Evolutionary conservation across 1,284 basidiomycete species (phyloP).

Genomic region (Exobasidium rhododendri): DNA sequence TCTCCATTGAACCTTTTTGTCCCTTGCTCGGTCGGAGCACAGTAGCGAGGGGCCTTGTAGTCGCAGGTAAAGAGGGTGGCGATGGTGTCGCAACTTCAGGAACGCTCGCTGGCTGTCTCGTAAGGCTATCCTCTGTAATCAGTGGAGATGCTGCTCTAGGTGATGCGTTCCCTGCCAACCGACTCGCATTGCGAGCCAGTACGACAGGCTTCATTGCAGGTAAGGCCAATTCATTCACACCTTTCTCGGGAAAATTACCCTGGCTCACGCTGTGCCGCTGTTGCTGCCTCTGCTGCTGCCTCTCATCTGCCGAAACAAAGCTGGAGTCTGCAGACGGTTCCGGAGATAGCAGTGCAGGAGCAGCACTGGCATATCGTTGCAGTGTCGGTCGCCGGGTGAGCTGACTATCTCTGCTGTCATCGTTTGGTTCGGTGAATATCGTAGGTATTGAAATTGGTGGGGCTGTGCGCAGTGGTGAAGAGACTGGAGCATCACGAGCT

Average conservation of each 20-base stretch:
- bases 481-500: background rate
- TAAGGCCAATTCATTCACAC: background rate
- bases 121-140: no score
- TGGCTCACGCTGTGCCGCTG: slow-evolving; percentile 26
- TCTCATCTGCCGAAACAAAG: background rate
- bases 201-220: background rate
- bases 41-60: background rate
- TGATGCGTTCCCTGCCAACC: background rate
- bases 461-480: background rate
- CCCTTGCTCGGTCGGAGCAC: background rate
- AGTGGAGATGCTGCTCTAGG: no score
- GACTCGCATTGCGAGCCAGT: background rate
- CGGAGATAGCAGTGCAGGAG: background rate
- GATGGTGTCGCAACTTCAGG: background rate
- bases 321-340: background rate
- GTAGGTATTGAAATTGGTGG: background rate
- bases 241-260: slow-evolving; percentile 17
- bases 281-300: slow-evolving; percentile 19
- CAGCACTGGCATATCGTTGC: slow-evolving; percentile 2
- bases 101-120: background rate
- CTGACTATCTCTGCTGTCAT: background rate
- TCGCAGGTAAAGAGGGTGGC: background rate
- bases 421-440: background rate
- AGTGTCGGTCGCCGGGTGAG: background rate
- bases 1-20: background rate